Percentiles rank a stretch among this genome's conserved stretches.
Evolutionary conservation across 2,329 filamentous ascomycete species (phyloP).

Genomic region (Graphilbum fragrans): DNA sequence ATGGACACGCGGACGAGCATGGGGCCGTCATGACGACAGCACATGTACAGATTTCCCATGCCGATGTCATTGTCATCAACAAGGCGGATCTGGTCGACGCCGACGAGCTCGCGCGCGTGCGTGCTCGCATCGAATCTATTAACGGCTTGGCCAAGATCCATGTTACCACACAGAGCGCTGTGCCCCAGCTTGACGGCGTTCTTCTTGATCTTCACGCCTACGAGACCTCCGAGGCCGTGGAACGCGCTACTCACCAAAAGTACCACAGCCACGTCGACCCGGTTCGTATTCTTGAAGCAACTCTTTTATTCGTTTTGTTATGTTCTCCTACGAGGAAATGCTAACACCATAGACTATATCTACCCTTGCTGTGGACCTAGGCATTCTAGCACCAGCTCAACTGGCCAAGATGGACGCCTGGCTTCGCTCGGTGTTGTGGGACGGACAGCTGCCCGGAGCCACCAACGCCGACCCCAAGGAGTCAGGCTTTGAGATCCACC

Average conservation of each 20-base stretch:
- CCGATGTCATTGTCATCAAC: constrained; percentile 89
- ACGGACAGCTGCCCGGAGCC: constrained; percentile 44
- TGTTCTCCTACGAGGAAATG: neutral
- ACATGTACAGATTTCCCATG: constrained; percentile 92
- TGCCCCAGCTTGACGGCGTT: constrained; percentile 74
- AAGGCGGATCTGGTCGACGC: constrained; percentile 74
- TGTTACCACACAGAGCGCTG: constrained; percentile 65
- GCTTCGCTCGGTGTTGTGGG: constrained; percentile 79
- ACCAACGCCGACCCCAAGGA: neutral
- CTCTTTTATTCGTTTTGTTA: neutral
- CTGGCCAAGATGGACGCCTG: constrained; percentile 62
- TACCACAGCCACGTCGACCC: constrained; percentile 79
- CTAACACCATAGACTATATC: constrained; percentile 55
- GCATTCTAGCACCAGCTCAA: constrained; percentile 42
- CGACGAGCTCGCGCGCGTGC: constrained; percentile 57
- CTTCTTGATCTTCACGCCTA: constrained; percentile 89
- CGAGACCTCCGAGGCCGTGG: constrained; percentile 63
- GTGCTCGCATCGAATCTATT: constrained; percentile 64
- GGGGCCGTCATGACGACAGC: constrained; percentile 77
- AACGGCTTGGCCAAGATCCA: constrained; percentile 82
- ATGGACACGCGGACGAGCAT: constrained; percentile 37
- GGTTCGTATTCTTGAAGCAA: constrained; percentile 27
- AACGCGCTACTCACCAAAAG: constrained; percentile 55
- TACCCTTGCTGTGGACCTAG: constrained; percentile 62
- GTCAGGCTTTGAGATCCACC: constrained; percentile 64